phyloP scores from a whole-genome alignment of 192 early-diverging fungal genomes.

The Spinellus fusiger region DNA sequence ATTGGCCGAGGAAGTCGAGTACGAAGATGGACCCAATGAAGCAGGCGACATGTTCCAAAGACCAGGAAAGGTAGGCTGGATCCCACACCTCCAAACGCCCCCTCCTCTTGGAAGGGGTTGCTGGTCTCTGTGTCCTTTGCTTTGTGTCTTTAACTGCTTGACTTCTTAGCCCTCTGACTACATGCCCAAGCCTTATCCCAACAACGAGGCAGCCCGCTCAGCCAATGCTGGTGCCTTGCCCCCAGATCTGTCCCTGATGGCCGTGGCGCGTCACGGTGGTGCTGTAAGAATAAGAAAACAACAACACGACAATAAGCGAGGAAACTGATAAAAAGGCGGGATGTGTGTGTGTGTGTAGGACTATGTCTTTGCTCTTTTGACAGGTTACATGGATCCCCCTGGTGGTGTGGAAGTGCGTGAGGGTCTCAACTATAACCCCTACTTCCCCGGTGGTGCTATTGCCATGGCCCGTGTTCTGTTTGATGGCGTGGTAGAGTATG shows the following conservation, averaged over 20 bases:
- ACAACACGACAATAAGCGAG: neutral
- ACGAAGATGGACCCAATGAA: constrained; percentile 90
- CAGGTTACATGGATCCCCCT: constrained; percentile 91
- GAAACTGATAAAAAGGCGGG: neutral
- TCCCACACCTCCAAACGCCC: too few species aligned
- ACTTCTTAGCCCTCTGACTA: constrained; percentile 68
- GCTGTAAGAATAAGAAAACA: constrained; percentile 42
- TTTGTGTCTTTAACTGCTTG: neutral
- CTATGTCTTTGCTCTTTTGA: constrained; percentile 93
- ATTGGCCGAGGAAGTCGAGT: constrained; percentile 91
- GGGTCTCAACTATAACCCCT: constrained; percentile 97
- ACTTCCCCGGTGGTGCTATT: constrained; percentile 98
- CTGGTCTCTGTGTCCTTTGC: too few species aligned
- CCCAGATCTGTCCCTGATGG: constrained; percentile 92
- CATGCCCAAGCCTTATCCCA: constrained; percentile 87
- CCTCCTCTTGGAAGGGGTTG: too few species aligned
- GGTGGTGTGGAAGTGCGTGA: constrained; percentile 90
- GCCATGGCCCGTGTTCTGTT: constrained; percentile 91
- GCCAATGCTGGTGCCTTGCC: constrained; percentile 94
- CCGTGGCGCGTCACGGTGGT: constrained; percentile 91
- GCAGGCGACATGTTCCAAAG: constrained; percentile 86
- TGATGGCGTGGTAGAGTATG: constrained; percentile 93
- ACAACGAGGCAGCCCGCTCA: constrained; percentile 94
- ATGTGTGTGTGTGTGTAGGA: constrained; percentile 44
- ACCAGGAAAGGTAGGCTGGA: constrained; percentile 78